Base-by-base conservation (phyloP, 768 basidiomycete genomes). In the Strobilomyces confusus region DNA sequence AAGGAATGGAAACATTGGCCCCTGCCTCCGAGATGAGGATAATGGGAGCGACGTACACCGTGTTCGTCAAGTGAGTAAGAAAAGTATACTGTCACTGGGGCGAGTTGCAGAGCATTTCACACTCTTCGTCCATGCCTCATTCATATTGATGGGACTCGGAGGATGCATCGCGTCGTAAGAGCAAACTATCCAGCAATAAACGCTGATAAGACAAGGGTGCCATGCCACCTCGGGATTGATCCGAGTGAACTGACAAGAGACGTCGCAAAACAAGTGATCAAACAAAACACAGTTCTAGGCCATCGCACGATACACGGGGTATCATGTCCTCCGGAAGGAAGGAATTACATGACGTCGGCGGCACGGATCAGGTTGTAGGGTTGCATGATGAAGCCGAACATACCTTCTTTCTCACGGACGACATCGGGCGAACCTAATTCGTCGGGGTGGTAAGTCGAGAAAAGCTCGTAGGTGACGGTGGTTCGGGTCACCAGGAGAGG, bases 21-120 rank as follows among this genome's bases (percentile, higher is more conserved):
- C n/a, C 20, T 30, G n/a, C 11, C 48, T 17, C 3, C n/a, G n/a
- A n/a, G n/a, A n/a, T n/a, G 12, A 22, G 49, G 23, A 22, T 47
- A n/a, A 14, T 17, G n/a, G 17, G 23, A 1, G 5, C 4, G 17
- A 59, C 63, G 19, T 38, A 65, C 63, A 3, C 64, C 64, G 3
- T 65, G 64, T 23, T 65, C 64, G n/a, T 65, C 64, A 45, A 65
- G 64, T 61, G 40, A 66, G 14, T 2, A 65, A 15, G n/a, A 65
- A 66, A 9, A 65, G 57, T 1, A 42, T 41, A 14, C 30, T 34
- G 1, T 64, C 64, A 65, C 15, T 65, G 64, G 29, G n/a, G n/a
- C n/a, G 64, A 65, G 14, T 20, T 56, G 0, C 64, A 62, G 13
- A 65, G 48, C 5, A 64, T 57, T 36, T 65, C 64, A 65, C 37